Percentiles rank a stretch among this genome's conserved stretches.
phyloP scores from a whole-genome alignment of 2,329 filamentous ascomycete genomes.

The Arthrinium puccinioides region DNA sequence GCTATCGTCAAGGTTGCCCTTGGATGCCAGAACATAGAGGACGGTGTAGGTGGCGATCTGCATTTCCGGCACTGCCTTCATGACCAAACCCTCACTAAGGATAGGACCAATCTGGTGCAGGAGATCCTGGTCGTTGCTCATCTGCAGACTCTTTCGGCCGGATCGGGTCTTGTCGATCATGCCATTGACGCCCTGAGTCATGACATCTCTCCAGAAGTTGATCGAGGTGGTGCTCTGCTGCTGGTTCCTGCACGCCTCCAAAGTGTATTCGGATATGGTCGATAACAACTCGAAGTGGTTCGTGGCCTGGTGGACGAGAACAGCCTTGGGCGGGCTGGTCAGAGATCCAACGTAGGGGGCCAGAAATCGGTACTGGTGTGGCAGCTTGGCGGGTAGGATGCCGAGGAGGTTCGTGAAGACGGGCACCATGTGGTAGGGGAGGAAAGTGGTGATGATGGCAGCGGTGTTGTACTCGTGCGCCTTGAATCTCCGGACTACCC shows the following conservation, averaged over 20 bases:
- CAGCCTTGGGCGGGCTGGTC: slow-evolving; percentile 68
- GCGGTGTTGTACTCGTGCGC: slow-evolving; percentile 86
- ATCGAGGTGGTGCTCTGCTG: slow-evolving; percentile 72
- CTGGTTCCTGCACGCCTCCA: slow-evolving; percentile 63
- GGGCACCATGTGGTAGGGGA: slow-evolving; percentile 84
- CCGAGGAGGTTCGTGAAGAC: slow-evolving; percentile 81
- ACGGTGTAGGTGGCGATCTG: slow-evolving; percentile 91
- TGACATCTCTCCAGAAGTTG: slow-evolving; percentile 85
- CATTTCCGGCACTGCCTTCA: slow-evolving; percentile 69
- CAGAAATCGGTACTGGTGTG: slow-evolving; percentile 74
- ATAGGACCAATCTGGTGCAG: slow-evolving; percentile 59
- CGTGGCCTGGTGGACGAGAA: slow-evolving; percentile 76
- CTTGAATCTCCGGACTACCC: slow-evolving; percentile 87
- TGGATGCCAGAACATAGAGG: slow-evolving; percentile 75
- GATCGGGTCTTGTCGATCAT: slow-evolving; percentile 74
- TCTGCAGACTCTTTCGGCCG: slow-evolving; percentile 67
- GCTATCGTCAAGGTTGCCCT: slow-evolving; percentile 70
- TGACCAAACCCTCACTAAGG: slow-evolving; percentile 68
- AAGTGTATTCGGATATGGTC: slow-evolving; percentile 69
- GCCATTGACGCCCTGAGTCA: slow-evolving; percentile 76
- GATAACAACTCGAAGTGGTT: slow-evolving; percentile 72
- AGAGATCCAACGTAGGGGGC: slow-evolving; percentile 76
- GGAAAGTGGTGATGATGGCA: slow-evolving; percentile 72
- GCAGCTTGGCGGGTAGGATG: slow-evolving; percentile 71
- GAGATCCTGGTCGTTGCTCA: slow-evolving; percentile 74